Evolutionary conservation across 495 filamentous ascomycete genomes (phyloP), one percentile per base, ranked within the genome.

Genomic region (Penicillium dipodomyicola): DNA sequence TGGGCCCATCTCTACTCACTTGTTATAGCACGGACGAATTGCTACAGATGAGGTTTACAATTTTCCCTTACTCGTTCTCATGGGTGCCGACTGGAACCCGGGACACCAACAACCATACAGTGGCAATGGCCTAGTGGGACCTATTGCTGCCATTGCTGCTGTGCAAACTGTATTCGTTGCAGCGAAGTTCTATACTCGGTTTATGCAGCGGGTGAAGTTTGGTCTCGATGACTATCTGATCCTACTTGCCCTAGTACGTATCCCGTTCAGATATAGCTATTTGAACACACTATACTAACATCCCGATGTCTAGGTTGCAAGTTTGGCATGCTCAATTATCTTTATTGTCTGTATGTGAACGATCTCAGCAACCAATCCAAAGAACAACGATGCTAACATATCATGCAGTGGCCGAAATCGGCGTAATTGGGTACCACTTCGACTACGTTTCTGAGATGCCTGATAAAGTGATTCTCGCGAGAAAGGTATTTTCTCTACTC

Each of bases 201-300:
- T 58, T 42, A 35, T 69, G 32, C 64, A 63, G 41, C 61, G 59
- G 52, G 40, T 63, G 8, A 39, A 50, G 4, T 41, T 59, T 30
- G 59, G 55, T 1, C n/a, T 60, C 12, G 71, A 73, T 59, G 71
- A 73, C 33, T 67, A 67, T 41, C 62, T 72, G 29, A 61, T 73
- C 9, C 32, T 69, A 8, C 40, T 60, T 42, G 67, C 69, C 19
- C 52, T 65, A 51, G 68, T 69, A 46, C 14, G 47, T 46, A 10
- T 53, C 25, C 25, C 15, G 9, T 19, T n/a, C n/a, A 2, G 14
- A 27, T 19, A 25, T 25, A 27, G 11, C 7, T 30, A 17, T 14
- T 29, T 17, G 10, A 27, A 23, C n/a, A 22, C 10, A 50, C 2
- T 8, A 25, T 33, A n/a, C 47, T 56, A 39, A 59, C 19, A 46